phyloP scores from a whole-genome alignment of 2,329 filamentous ascomycete species.

The Sordariomycetes sp. region DNA sequence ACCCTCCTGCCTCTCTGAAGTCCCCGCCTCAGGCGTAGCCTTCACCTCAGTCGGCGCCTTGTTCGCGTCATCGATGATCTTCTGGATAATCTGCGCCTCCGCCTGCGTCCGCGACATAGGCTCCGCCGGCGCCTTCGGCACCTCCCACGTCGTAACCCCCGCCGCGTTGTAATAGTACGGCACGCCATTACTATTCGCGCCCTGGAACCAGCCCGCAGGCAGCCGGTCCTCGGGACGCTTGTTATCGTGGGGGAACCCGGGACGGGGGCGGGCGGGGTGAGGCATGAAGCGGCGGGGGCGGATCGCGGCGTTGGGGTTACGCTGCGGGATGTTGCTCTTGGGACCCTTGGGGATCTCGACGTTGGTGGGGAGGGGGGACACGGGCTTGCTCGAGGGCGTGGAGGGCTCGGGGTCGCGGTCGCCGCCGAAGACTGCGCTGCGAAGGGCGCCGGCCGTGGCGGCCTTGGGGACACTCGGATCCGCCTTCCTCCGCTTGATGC shows the following conservation, averaged over 20 bases:
- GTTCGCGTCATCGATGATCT: conserved; percentile 75
- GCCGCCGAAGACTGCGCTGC: conserved; percentile 11
- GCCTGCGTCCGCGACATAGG: conserved; percentile 39
- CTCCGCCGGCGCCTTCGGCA: conserved; percentile 57
- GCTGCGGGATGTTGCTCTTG: conserved; percentile 45
- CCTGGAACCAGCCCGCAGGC: conserved; percentile 76
- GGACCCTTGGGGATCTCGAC: conserved; percentile 43
- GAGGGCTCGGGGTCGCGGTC: conserved; percentile 25
- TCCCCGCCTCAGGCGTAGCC: conserved; percentile 31
- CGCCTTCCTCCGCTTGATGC: conserved; percentile 81
- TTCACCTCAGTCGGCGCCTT: conserved; percentile 37
- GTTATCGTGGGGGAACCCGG: background rate
- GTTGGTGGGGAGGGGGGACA: conserved; percentile 28
- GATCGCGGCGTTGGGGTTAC: conserved; percentile 22
- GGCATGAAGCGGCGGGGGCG: conserved; percentile 31
- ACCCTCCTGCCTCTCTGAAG: conserved; percentile 35
- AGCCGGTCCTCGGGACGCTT: conserved; percentile 34
- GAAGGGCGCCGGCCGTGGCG: conserved; percentile 8
- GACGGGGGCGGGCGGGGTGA: conserved; percentile 14
- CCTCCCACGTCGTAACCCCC: conserved; percentile 70
- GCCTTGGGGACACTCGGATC: conserved; percentile 45
- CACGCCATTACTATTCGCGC: conserved; percentile 55
- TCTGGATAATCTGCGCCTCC: conserved; percentile 63
- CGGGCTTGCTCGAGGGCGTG: conserved; percentile 23
- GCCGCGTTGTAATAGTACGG: conserved; percentile 77